A percentile compares a stretch with the other conserved stretches of the same genome.
phyloP scores from a whole-genome alignment of 805 yeast genomes.

The Metschnikowia continentalis region DNA sequence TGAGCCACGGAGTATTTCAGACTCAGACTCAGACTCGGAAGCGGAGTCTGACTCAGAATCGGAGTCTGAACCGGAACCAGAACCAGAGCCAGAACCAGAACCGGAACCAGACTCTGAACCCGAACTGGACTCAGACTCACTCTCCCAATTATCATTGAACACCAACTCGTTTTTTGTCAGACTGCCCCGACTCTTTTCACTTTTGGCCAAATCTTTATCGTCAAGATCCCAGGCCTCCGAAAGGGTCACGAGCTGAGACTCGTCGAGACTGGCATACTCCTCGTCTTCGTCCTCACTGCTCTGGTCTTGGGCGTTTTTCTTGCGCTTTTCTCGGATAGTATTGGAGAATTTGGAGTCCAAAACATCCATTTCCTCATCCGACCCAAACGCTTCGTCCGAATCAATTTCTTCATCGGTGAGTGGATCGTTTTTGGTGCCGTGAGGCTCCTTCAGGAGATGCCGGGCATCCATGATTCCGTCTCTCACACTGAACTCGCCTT shows the following conservation, averaged over 20 bases:
- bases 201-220: slow-evolving; percentile 41
- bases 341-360: slow-evolving; percentile 66
- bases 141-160: slow-evolving; percentile 16
- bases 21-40: slow-evolving; percentile 28
- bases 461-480: slow-evolving; percentile 43
- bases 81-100: slow-evolving; percentile 17
- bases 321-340: slow-evolving; percentile 54
- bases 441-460: slow-evolving; percentile 24
- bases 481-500: slow-evolving; percentile 22
- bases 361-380: slow-evolving; percentile 66
- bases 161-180: slow-evolving; percentile 9
- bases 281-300: slow-evolving; percentile 25
- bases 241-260: slow-evolving; percentile 64
- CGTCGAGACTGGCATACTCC: slow-evolving; percentile 70
- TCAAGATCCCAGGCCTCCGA: slow-evolving; percentile 91
- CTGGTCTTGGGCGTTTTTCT: slow-evolving; percentile 20
- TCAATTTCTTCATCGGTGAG: slow-evolving; percentile 66
- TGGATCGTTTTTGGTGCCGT: slow-evolving; percentile 20
- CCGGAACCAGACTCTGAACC: background rate
- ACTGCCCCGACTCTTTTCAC: background rate
- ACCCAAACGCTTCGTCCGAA: slow-evolving; percentile 86
- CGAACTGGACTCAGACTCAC: slow-evolving; percentile 9
- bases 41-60: slow-evolving; percentile 21
- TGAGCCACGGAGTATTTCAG: slow-evolving; percentile 25
- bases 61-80: slow-evolving; percentile 21